Evolutionary conservation across 148 eudicot species (phyloP).

Genomic region (Beta vulgaris): DNA sequence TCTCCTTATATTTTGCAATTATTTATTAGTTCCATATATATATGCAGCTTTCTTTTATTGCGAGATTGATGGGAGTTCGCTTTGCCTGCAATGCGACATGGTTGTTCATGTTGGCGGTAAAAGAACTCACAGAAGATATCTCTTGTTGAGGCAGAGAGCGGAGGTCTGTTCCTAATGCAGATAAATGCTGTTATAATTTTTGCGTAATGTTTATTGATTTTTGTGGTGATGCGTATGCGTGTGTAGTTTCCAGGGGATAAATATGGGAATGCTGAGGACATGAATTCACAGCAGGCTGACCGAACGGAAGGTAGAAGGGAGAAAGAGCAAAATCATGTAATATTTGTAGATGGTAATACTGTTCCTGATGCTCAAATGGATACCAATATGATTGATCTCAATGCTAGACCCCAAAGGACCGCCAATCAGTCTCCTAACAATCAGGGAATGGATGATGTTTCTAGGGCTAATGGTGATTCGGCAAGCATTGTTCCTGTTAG

Average conservation of each 20-base stretch:
- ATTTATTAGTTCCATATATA: constrained; percentile 20
- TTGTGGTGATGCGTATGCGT: constrained; percentile 16
- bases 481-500: constrained; percentile 55
- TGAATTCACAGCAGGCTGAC: constrained; percentile 43
- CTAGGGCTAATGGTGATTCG: constrained; percentile 47
- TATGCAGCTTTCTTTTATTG: constrained; percentile 87
- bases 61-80: constrained; percentile 95
- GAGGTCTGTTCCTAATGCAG: constrained; percentile 59
- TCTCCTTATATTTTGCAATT: constrained; percentile 4
- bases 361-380: constrained; percentile 45
- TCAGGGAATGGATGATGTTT: constrained; percentile 47
- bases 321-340: constrained; percentile 43
- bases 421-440: constrained; percentile 46
- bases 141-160: constrained; percentile 73
- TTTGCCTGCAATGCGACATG: constrained; percentile 96
- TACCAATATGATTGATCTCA: constrained; percentile 68
- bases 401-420: constrained; percentile 70
- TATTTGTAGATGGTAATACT: constrained; percentile 31
- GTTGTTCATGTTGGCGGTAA: constrained; percentile 90
- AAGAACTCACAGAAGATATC: constrained; percentile 84
- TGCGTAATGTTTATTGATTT: too few relatives aligned
- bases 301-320: constrained; percentile 45
- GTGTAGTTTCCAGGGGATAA: constrained; percentile 83
- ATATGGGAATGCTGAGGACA: constrained; percentile 40
- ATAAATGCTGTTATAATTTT: too few relatives aligned